phyloP scores from a whole-genome alignment of 345 rosid species.

The Salix exigua region DNA sequence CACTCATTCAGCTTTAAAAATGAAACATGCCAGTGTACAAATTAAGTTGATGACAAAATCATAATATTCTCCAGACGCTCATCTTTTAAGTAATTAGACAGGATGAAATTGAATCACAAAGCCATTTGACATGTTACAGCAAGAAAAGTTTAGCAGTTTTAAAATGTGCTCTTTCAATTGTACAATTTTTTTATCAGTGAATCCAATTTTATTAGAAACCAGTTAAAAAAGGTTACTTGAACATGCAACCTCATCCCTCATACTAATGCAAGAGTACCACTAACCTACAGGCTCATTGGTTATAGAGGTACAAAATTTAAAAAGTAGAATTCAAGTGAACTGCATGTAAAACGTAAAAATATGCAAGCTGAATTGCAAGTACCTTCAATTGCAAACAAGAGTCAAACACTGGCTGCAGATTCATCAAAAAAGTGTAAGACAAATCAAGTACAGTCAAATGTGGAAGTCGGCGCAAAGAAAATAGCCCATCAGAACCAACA shows the following conservation, averaged over 20 bases:
- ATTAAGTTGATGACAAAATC: background rate
- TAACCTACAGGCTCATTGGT: background rate
- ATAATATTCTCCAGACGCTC: background rate
- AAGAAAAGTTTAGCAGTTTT: background rate
- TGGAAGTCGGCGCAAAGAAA: conserved; percentile 58
- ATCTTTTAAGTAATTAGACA: background rate
- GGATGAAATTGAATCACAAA: background rate
- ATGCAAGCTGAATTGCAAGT: conserved; percentile 3
- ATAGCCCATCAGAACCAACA: conserved; percentile 76
- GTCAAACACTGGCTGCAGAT: conserved; percentile 73
- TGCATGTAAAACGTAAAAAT: background rate
- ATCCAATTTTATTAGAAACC: background rate
- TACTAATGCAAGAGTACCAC: background rate
- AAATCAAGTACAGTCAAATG: conserved; percentile 71
- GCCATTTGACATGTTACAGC: background rate
- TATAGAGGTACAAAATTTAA: background rate
- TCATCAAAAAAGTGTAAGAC: conserved; percentile 83
- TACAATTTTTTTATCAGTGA: background rate
- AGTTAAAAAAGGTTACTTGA: background rate
- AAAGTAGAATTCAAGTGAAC: background rate
- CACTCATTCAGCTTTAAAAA: background rate
- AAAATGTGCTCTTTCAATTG: background rate
- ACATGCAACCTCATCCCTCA: background rate
- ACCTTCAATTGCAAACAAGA: conserved; percentile 89
- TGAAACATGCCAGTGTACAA: background rate